Evolutionary conservation across 2,329 filamentous ascomycete species (phyloP), one percentile per base, ranked within the genome.

Genomic region (Ophiostoma fasciatum): DNA sequence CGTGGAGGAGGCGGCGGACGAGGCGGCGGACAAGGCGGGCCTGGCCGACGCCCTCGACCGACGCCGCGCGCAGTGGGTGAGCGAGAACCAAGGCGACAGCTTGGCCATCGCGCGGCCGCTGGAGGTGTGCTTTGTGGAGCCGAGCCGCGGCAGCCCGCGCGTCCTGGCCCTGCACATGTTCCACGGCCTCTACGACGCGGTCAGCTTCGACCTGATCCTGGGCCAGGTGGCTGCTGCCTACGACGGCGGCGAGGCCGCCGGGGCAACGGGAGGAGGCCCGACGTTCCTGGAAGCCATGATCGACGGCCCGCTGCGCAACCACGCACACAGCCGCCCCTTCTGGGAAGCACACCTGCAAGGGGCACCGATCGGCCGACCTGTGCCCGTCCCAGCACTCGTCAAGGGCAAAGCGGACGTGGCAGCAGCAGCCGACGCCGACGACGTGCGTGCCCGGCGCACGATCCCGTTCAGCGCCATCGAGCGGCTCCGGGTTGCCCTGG

Each of bases 171-270:
- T 93, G 3, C 68, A 79, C 31, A 75, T 92, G 1, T 93, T 94
- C 55, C 87, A 94, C 51, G 84, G 71, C 0, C 54, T 94, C 0
- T 94, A 94, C 47, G 87, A 94, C 54, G 87, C 84, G 2, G 78
- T 71, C 44, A 88, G 84, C 42, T 67, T 93, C 27, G 64, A 68
- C 2, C 53, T 83, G 18, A 64, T 93, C 27, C 63, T 93, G 15
- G 51, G 68, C 4, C 56, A 64, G 15, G 61, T 92, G 3, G 56
- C 60, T 20, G 48, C 58, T 4, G 57, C 63, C 5, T 83, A 82
- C 46, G 44, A 49, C 2, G 25, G 28, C 42, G 3, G 14, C 43
- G 28, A 3, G 35, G n/a, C 20, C 12, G 9, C 9, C 28, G 1
- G 40, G 26, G 46, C 61, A n/a, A n/a, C n/a, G n/a, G n/a, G n/a